These are phyloP conservation scores for Microsporum ferrugineum DNA, from an alignment of 2,329 filamentous ascomycete genomes.

Conservation along the genomic window DNA sequence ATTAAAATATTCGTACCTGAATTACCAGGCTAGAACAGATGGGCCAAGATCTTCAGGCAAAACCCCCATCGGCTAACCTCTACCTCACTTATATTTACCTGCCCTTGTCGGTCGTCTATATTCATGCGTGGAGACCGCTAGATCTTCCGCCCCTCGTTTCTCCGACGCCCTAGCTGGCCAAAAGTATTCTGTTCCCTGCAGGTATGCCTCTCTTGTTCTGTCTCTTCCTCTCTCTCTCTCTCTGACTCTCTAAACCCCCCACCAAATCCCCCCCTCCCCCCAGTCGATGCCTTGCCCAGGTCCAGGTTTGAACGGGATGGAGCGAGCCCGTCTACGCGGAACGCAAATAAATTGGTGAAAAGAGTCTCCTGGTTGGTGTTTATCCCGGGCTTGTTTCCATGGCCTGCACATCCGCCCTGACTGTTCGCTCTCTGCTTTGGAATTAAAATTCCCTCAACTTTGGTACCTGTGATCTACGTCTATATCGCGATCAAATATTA, in stretches of 20 bases:
- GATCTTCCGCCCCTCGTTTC: neutral
- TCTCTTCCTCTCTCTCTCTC: neutral
- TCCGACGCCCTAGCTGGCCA: neutral
- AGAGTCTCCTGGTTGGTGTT: neutral
- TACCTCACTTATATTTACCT: neutral
- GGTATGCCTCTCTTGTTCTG: neutral
- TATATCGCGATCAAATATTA: neutral
- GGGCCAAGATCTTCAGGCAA: neutral
- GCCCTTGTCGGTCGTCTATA: neutral
- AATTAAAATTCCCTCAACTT: neutral
- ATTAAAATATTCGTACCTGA: conserved; percentile 5
- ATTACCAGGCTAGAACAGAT: neutral
- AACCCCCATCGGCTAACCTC: neutral
- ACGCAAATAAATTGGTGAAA: neutral
- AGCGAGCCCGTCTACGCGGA: conserved; percentile 2
- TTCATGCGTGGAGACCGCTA: neutral
- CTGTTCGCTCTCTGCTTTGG: neutral
- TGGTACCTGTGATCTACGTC: neutral
- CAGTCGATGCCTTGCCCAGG: neutral
- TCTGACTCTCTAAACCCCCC: neutral
- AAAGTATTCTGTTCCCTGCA: neutral
- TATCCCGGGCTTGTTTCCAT: neutral
- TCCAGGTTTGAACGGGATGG: neutral
- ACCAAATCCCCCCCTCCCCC: neutral
- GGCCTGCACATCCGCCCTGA: neutral